Conservation (phyloP, 352 stramenopile species). For the Globisporangium solare region DNA sequence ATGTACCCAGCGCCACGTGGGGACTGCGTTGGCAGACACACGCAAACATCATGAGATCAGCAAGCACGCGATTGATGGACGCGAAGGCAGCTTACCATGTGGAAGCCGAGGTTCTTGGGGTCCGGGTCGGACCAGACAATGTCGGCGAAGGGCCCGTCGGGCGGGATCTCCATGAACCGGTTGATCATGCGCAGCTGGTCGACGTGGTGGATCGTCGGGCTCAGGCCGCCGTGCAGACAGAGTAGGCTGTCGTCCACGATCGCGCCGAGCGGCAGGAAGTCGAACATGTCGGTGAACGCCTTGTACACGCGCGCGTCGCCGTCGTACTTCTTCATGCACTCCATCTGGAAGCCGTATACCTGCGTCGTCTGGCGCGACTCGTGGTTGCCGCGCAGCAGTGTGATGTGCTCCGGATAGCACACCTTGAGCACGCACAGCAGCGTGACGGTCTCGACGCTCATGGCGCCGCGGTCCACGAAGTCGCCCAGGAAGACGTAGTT, state of each 20-base stretch:
- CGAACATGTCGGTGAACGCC: conserved; percentile 75
- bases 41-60: background rate
- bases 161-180: conserved; percentile 75
- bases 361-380: conserved; percentile 85
- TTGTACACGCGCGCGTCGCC: conserved; percentile 70
- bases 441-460: conserved; percentile 92
- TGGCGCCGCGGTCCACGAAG: conserved; percentile 95
- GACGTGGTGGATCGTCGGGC: conserved; percentile 72
- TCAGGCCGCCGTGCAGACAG: conserved; percentile 64
- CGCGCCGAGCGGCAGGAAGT: conserved; percentile 80
- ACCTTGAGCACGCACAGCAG: conserved; percentile 88
- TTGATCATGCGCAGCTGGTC: conserved; percentile 92
- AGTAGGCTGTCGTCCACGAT: conserved; percentile 61
- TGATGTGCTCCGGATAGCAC: conserved; percentile 90
- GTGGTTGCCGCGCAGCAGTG: conserved; percentile 94
- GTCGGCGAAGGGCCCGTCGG: conserved; percentile 73
- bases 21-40: conserved; percentile 30
- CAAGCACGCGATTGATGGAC: too few species aligned
- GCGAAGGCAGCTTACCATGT: conserved; percentile 32
- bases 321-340: conserved; percentile 85
- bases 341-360: conserved; percentile 82
- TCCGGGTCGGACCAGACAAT: conserved; percentile 86
- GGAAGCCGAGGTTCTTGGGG: conserved; percentile 80
- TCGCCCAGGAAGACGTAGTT: conserved; percentile 96
- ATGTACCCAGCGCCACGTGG: conserved; percentile 82